A percentile compares a stretch with the other conserved stretches of the same genome.
These are phyloP conservation scores for Macroventuria anomochaeta DNA, from an alignment of 2,329 filamentous ascomycete genomes.

Conservation along the genomic window DNA sequence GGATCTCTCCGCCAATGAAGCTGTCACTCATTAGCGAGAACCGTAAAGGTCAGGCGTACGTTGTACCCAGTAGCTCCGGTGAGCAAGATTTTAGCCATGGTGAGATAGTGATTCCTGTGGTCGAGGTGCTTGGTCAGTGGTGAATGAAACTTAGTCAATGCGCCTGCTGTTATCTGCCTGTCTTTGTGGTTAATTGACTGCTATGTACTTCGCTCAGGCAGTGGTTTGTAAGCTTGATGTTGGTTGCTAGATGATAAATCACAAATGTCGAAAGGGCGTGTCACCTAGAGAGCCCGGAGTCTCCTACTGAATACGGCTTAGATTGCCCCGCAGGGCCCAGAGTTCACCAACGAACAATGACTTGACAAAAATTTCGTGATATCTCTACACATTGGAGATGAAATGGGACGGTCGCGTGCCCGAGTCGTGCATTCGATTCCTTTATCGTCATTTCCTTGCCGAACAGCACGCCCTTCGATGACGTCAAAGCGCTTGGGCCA, in stretches of 20 bases:
- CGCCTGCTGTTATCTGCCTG: background rate
- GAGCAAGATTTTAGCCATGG: slow-evolving; percentile 12
- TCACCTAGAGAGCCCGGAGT: slow-evolving; percentile 3
- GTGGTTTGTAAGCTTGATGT: slow-evolving; percentile 3
- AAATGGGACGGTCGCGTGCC: background rate
- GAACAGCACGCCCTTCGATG: background rate
- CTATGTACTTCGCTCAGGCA: background rate
- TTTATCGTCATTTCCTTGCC: background rate
- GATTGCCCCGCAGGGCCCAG: slow-evolving; percentile 3
- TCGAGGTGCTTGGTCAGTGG: background rate
- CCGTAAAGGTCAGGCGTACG: background rate
- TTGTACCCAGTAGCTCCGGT: slow-evolving; percentile 20
- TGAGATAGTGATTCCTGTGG: background rate
- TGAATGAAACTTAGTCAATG: background rate
- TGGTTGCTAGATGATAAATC: slow-evolving; percentile 8
- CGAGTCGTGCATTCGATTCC: background rate
- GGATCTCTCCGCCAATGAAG: slow-evolving; percentile 19
- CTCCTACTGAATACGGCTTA: slow-evolving; percentile 5
- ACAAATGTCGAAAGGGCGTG: background rate
- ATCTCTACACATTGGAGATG: slow-evolving; percentile 4
- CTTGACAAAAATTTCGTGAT: slow-evolving; percentile 3
- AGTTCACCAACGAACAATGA: slow-evolving; percentile 4
- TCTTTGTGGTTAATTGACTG: background rate
- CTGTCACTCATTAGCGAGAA: background rate
- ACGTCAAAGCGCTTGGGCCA: slow-evolving; percentile 4